Evolutionary conservation across 2,329 filamentous ascomycete genomes (phyloP).

Genomic region (Hypoxylon sp.): DNA sequence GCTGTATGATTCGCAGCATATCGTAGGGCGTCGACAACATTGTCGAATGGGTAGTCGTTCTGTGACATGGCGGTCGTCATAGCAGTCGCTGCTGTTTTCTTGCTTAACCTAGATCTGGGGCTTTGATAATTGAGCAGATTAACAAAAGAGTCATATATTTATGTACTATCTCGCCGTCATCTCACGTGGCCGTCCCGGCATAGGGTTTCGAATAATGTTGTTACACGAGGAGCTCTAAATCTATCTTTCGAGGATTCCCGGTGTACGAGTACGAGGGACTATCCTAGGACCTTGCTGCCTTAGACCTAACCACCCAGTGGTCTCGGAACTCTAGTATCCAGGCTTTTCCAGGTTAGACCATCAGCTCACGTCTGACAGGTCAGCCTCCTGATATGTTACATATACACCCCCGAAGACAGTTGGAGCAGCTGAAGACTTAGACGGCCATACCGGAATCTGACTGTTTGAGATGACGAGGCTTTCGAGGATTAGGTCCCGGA

Average conservation of each 20-base stretch:
- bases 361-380: too few species aligned
- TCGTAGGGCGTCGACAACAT: constrained; percentile 20
- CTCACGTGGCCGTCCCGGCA: too few species aligned
- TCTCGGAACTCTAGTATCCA: too few species aligned
- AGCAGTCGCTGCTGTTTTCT: neutral
- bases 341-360: too few species aligned
- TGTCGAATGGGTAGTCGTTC: constrained; percentile 21
- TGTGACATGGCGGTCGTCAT: constrained; percentile 3
- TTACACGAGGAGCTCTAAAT: too few species aligned
- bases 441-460: neutral
- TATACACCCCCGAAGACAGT: neutral
- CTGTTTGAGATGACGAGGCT: neutral
- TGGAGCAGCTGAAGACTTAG: neutral
- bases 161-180: neutral
- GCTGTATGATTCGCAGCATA: constrained; percentile 21
- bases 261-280: too few species aligned
- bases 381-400: too few species aligned
- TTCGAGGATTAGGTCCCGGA: neutral
- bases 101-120: neutral
- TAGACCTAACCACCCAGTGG: too few species aligned
- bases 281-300: too few species aligned
- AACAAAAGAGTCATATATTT: neutral
- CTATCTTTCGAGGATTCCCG: too few species aligned
- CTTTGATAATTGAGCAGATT: neutral
- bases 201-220: too few species aligned